Evolutionary conservation across 2,329 filamentous ascomycete species (phyloP), one percentile per base, ranked within the genome.

Genomic region (Teratosphaeriaceae sp.): DNA sequence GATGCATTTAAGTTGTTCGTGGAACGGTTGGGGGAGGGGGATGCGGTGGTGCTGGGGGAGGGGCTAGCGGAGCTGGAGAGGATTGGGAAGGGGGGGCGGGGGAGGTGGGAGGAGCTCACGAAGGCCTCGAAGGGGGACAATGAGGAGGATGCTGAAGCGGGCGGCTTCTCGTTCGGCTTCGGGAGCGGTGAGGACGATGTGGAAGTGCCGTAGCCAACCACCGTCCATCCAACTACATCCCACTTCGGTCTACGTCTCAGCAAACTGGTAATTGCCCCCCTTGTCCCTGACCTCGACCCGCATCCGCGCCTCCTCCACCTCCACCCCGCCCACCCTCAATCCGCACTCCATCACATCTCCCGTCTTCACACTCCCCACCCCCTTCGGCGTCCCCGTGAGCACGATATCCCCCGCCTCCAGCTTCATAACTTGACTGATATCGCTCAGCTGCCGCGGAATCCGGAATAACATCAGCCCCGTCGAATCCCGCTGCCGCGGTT

Each of bases 311-410:
- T 94, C 85, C 62, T 88, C 80, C 23, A 97, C 67, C 70, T 94
- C 88, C 71, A 84, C 81, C 27, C 89, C 89, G 44, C 76, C 73
- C 22, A 95, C 80, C 61, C 79, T 81, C 54, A 97, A 73, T 3
- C 88, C 88, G 20, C 86, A 89, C 50, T 76, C 82, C 76, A 98
- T 87, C 23, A 90, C 73, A 68, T 98, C 89, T 2, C 92, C 92
- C 1, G 85, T 80, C 47, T 81, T 79, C 1, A 95, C 88, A 16
- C 82, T 75, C 1, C 92, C 92, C 1, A 98, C 92, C 11, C 92
- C 92, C 70, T 96, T 96, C 38, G 92, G 92, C 39, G 92, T 98
- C 15, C 92, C 92, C n/a, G 92, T 98, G 55, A 98, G 70, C 38
- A 98, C 80, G 59, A 98, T 82, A 65, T 98, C 92, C 38, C 90